Evolutionary conservation across 2,329 filamentous ascomycete genomes (phyloP), one percentile per base, ranked within the genome.

Genomic region (Sarocladium oryzae): DNA sequence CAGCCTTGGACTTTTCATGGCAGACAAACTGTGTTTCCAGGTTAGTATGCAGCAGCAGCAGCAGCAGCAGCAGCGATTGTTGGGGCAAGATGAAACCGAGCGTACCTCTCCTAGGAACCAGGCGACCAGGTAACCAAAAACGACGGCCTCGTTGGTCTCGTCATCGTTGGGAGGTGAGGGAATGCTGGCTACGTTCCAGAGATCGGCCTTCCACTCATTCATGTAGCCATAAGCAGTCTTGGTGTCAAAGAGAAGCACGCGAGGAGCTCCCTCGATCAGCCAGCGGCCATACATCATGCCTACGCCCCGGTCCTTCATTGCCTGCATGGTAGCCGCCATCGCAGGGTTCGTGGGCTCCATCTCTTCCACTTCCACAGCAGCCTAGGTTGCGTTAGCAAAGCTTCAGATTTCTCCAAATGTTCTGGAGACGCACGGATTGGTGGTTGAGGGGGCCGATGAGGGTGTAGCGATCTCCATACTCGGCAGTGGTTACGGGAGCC

Each of bases 401-500:
- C 4, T 11, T 20, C n/a, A 28, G 26, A 8, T 32, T 20, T 28
- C 23, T 28, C 9, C 10, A 18, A 18, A 13, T n/a, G 30, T 23
- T 9, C 33, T 15, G 38, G 16, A 49, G 38, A 65, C 86, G 63
- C 78, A 93, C 89, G 58, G 93, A 96, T 61, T 86, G 81, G 66
- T 87, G 85, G 72, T 97, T 96, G 66, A 95, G 84, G 53, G 93
- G 93, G 2, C 93, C 93, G 67, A 99, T 91, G 58, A 97, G 81
- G 24, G 89, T 95, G 71, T 99, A 99, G 58, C 89, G 84, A 54
- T 96, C 90, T 70, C 93, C 93, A 93, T 97, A 99, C 71, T 99
- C 93, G 55, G 90, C 90, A 1, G 92, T 96, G 38, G 93, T 97
- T 55, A 97, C 93, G 49, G 93, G 92, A 33, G 93, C 92, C 72